Percentiles rank a stretch among this genome's conserved stretches.
phyloP scores from a whole-genome alignment of 805 yeast genomes.

The Sungouiozyma intestinalis region DNA sequence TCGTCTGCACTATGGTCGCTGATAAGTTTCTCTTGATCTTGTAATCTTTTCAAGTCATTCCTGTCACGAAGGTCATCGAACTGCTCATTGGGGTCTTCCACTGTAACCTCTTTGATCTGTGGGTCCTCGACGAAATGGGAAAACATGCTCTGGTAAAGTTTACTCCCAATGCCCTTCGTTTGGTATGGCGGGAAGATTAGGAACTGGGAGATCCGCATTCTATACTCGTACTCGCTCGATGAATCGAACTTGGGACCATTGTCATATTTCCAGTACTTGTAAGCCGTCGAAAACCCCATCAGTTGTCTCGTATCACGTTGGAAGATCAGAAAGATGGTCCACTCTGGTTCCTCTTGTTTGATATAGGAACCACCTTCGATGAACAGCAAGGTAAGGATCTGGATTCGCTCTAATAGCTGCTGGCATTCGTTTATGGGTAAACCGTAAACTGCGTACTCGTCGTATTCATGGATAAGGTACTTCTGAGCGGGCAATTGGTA shows the following conservation, averaged over 20 bases:
- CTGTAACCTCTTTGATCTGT: slow-evolving; percentile 58
- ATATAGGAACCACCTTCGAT: slow-evolving; percentile 93
- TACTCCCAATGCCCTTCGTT: slow-evolving; percentile 58
- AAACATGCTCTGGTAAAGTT: slow-evolving; percentile 48
- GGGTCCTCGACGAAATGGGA: slow-evolving; percentile 45
- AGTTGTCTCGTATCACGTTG: slow-evolving; percentile 33
- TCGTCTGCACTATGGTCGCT: slow-evolving; percentile 2
- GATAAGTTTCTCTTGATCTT: slow-evolving; percentile 15
- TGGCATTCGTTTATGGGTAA: slow-evolving; percentile 16
- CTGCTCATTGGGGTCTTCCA: slow-evolving; percentile 89
- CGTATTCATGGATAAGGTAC: slow-evolving; percentile 28
- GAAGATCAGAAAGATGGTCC: slow-evolving; percentile 64
- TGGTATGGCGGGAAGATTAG: slow-evolving; percentile 79
- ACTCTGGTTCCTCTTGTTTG: slow-evolving; percentile 60
- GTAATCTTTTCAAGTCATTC: slow-evolving; percentile 52
- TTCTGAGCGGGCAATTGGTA: slow-evolving; percentile 35
- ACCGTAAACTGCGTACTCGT: slow-evolving; percentile 42
- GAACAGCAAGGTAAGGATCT: slow-evolving; percentile 68
- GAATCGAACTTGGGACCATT: slow-evolving; percentile 33
- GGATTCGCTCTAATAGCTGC: slow-evolving; percentile 41
- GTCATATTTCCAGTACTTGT: slow-evolving; percentile 70
- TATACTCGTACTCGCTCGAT: slow-evolving; percentile 17
- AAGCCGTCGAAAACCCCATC: slow-evolving; percentile 75
- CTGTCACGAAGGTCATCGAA: slow-evolving; percentile 88
- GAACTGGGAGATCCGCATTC: slow-evolving; percentile 83